These are phyloP conservation scores for Pinus albicaulis DNA, from an alignment of 75 land plant genomes.

Conservation along the genomic window DNA sequence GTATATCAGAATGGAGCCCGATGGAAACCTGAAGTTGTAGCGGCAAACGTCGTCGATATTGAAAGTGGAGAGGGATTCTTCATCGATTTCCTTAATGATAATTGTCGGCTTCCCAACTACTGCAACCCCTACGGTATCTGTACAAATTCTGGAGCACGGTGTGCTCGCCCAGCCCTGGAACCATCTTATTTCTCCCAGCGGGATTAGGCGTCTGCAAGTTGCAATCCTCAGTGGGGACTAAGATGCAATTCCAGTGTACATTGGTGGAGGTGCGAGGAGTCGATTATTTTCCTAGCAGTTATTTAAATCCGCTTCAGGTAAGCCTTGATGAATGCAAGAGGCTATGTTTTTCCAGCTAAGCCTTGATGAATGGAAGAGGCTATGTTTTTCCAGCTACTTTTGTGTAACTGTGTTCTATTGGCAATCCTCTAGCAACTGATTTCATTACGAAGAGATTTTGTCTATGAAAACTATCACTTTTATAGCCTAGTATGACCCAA, in stretches of 20 bases:
- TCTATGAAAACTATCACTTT: not conserved
- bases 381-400: no score
- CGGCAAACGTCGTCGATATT: not conserved
- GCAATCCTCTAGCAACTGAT: slow-evolving; percentile 20
- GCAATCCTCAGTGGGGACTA: not conserved
- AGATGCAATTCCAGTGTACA: slow-evolving; percentile 7
- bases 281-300: no score
- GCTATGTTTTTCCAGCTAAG: no score
- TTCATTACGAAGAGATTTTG: not conserved
- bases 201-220: not conserved
- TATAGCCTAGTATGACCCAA: no score
- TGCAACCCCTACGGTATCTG: no score
- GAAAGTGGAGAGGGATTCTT: not conserved
- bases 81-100: slow-evolving; percentile 8
- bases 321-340: not conserved
- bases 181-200: not conserved
- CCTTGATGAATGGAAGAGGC: slow-evolving; percentile 29
- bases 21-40: slow-evolving; percentile 19
- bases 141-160: slow-evolving; percentile 15
- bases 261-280: no score
- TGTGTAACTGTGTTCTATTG: slow-evolving; percentile 53
- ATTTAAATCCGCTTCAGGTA: no score
- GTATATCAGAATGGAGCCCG: slow-evolving; percentile 6
- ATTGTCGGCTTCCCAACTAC: no score
- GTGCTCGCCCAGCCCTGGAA: slow-evolving; percentile 35